phyloP scores from a whole-genome alignment of 192 early-diverging fungal genomes.

The Radiomyces spectabilis region DNA sequence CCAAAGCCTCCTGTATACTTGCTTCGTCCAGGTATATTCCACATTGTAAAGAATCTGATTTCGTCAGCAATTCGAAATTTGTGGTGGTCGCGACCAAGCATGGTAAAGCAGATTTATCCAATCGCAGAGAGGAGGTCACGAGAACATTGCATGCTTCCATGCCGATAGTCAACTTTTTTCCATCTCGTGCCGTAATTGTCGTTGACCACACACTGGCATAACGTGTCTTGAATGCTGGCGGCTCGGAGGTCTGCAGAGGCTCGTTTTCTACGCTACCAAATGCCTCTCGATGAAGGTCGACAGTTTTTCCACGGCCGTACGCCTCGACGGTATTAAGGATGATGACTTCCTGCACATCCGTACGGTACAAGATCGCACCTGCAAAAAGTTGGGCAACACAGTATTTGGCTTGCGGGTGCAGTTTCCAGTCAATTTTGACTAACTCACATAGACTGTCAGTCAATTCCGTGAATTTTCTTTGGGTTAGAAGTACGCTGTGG shows the following conservation, averaged over 20 bases:
- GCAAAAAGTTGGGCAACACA: conserved; percentile 7
- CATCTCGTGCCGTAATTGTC: conserved; percentile 4
- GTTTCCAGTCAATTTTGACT: conserved; percentile 22
- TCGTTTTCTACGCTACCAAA: conserved; percentile 12
- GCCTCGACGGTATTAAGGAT: conserved; percentile 25
- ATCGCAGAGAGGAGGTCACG: conserved; percentile 19
- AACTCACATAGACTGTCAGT: no score
- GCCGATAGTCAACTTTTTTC: conserved; percentile 17
- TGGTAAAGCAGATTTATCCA: conserved; percentile 8
- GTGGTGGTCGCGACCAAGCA: conserved; percentile 8
- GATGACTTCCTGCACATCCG: conserved; percentile 9
- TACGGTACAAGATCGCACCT: conserved; percentile 11
- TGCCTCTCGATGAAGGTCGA: conserved; percentile 21
- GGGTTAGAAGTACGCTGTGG: no score
- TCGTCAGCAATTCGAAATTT: background rate
- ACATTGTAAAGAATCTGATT: background rate
- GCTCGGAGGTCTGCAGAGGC: conserved; percentile 11
- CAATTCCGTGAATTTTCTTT: no score
- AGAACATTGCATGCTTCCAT: conserved; percentile 23
- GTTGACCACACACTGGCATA: conserved; percentile 26
- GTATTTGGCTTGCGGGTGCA: conserved; percentile 11
- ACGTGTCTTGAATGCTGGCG: background rate
- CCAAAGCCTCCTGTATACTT: background rate
- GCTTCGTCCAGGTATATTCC: conserved; percentile 7
- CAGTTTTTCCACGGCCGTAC: conserved; percentile 16